phyloP scores from a whole-genome alignment of 345 rosid species.

The Mangifera indica region DNA sequence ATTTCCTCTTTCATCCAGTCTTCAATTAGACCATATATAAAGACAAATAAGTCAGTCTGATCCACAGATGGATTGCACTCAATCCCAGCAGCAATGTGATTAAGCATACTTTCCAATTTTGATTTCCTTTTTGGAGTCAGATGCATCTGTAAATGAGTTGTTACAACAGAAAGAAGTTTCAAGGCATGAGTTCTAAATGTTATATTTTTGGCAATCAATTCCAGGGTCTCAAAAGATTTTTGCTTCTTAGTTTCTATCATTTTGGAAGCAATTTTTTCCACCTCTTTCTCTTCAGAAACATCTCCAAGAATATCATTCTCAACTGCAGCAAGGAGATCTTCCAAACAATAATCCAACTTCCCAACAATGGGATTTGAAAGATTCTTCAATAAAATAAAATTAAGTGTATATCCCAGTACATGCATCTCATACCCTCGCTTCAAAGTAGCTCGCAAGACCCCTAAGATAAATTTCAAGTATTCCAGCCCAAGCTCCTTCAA shows the following conservation, averaged over 20 bases:
- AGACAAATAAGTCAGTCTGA: conserved; percentile 67
- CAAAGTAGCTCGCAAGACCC: conserved; percentile 59
- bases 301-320: conserved; percentile 80
- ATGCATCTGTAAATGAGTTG: conserved; percentile 59
- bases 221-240: conserved; percentile 72
- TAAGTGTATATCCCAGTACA: conserved; percentile 74
- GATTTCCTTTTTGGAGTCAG: conserved; percentile 65
- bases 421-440: conserved; percentile 86
- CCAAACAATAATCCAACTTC: conserved; percentile 78
- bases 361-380: conserved; percentile 41
- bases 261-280: conserved; percentile 72
- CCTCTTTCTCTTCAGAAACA: conserved; percentile 92
- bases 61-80: conserved; percentile 76
- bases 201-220: conserved; percentile 63
- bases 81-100: conserved; percentile 73
- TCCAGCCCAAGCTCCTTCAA: conserved; percentile 88
- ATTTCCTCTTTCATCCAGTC: conserved; percentile 56
- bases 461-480: conserved; percentile 64
- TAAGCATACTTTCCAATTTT: conserved; percentile 72
- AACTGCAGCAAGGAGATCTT: conserved; percentile 71
- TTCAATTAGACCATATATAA: conserved; percentile 57
- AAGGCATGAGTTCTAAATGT: conserved; percentile 67
- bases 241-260: conserved; percentile 84
- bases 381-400: conserved; percentile 60
- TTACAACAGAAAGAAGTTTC: conserved; percentile 67